Evolutionary conservation across 2,329 filamentous ascomycete genomes (phyloP).

Genomic region (Fusarium musae): DNA sequence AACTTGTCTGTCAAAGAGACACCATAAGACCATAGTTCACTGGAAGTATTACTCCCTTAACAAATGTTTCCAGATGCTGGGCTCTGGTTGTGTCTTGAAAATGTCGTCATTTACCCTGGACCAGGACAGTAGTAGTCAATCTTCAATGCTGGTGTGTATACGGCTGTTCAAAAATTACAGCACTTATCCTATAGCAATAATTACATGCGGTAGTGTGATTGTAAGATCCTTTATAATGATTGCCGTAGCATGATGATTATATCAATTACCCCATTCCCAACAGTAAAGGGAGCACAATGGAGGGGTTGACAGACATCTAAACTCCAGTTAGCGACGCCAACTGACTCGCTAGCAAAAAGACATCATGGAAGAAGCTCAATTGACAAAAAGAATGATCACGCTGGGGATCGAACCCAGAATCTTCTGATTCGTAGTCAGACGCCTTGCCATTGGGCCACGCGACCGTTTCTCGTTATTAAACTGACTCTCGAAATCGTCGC

Average conservation of each 20-base stretch:
- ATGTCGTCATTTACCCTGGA: not conserved
- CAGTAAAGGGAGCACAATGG: not conserved
- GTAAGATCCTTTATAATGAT: too few species aligned
- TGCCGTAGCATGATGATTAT: rapidly evolving
- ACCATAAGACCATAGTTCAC: too few species aligned
- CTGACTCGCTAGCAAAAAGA: not conserved
- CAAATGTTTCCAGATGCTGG: too few species aligned
- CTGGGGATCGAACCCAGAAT: conserved; percentile 45
- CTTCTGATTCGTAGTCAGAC: conserved; percentile 47
- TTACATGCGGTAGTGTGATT: too few species aligned
- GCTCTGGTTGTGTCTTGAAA: too few species aligned
- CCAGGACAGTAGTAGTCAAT: not conserved
- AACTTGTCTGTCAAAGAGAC: too few species aligned
- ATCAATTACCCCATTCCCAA: not conserved
- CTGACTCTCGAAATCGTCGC: rapidly evolving
- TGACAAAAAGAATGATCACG: conserved; percentile 29
- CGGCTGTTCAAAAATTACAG: too few species aligned
- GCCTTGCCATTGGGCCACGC: conserved; percentile 43
- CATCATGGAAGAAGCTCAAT: rapidly evolving
- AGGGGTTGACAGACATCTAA: not conserved
- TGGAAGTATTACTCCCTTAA: too few species aligned
- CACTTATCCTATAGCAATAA: rapidly evolving
- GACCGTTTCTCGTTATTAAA: conserved; percentile 14
- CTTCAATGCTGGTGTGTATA: too few species aligned
- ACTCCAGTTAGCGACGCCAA: not conserved